Conservation (phyloP, 305 asterid species). For the Solanum hybrid region DNA sequence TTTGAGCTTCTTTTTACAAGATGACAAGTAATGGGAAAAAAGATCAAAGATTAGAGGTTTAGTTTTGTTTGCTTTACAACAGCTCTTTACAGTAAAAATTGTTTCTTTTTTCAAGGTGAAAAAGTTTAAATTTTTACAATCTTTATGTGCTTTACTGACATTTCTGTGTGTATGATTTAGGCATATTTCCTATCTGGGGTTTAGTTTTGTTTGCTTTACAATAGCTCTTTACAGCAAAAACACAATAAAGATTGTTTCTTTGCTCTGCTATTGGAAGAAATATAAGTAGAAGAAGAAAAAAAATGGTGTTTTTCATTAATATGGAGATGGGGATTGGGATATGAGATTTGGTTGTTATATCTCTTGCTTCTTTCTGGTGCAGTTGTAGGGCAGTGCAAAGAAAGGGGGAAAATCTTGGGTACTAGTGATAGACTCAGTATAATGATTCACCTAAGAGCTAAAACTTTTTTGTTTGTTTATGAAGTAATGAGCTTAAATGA, state of each 20-base stretch:
- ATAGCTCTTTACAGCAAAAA: background rate
- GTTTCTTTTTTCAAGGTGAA: no score
- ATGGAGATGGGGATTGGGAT: background rate
- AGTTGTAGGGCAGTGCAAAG: background rate
- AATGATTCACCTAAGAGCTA: background rate
- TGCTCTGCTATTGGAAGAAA: background rate
- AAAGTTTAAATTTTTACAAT: no score
- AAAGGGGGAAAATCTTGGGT: background rate
- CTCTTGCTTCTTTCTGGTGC: background rate
- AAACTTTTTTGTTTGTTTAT: background rate
- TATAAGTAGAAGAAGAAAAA: background rate
- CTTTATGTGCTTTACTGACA: no score
- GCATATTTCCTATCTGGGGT: no score
- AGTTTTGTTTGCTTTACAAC: background rate
- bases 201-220: no score
- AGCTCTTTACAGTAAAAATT: no score
- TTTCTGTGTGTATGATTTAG: no score
- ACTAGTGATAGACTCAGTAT: background rate
- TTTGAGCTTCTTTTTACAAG: no score
- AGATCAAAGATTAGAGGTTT: background rate
- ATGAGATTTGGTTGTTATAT: background rate
- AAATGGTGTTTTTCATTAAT: background rate
- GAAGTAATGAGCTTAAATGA: background rate
- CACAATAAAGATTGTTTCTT: background rate
- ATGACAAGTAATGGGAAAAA: no score